These are phyloP conservation scores for Circinella umbellata DNA, from an alignment of 371 early-diverging fungal genomes.

Conservation along the genomic window DNA sequence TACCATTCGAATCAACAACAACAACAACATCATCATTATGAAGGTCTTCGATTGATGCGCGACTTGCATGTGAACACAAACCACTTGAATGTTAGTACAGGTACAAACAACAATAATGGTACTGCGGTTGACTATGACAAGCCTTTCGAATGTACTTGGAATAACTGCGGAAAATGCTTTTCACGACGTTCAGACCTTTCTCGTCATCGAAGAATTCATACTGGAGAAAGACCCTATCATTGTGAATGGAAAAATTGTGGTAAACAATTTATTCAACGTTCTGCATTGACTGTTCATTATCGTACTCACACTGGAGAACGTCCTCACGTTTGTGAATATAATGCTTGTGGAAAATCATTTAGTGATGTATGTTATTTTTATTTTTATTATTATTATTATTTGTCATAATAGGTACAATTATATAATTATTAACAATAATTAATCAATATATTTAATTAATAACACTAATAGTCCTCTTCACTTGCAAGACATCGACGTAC, in stretches of 20 bases:
- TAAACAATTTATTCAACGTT: conserved; percentile 77
- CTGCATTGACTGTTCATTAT: conserved; percentile 74
- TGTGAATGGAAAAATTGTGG: conserved; percentile 66
- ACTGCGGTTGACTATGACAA: conserved; percentile 39
- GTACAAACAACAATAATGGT: neutral
- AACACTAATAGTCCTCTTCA: conserved; percentile 43
- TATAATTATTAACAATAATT: neutral
- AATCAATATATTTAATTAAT: neutral
- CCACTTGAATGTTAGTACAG: neutral
- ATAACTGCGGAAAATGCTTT: conserved; percentile 72
- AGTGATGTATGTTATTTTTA: conserved; percentile 66
- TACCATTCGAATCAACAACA: too few relatives aligned
- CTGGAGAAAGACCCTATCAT: conserved; percentile 73
- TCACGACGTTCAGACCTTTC: conserved; percentile 82
- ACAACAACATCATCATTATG: neutral
- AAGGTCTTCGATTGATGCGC: neutral
- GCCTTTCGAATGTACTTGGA: conserved; percentile 73
- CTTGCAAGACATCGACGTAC: conserved; percentile 56
- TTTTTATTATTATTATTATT: neutral
- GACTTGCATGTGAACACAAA: conserved; percentile 1
- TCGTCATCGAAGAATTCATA: conserved; percentile 79
- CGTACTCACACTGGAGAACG: conserved; percentile 80
- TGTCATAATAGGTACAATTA: conserved; percentile 4
- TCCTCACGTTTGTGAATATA: conserved; percentile 70
- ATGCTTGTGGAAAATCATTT: conserved; percentile 62